These are phyloP conservation scores for Mucuna pruriens DNA, from an alignment of 306 rosid genomes.

Conservation along the genomic window DNA sequence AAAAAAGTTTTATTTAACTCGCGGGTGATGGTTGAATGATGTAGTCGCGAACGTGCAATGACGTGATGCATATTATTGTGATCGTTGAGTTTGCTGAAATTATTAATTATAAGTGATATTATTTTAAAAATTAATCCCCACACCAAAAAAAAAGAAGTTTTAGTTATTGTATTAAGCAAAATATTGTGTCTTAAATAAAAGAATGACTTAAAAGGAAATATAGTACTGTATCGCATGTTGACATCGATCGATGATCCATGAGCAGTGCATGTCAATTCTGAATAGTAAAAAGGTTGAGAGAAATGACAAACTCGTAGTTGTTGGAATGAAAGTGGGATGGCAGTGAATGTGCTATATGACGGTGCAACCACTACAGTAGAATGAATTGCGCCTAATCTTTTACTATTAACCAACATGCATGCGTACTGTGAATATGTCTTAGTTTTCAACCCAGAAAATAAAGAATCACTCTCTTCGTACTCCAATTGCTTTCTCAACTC, in stretches of 20 bases:
- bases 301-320: slow-evolving; percentile 29
- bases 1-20: too few species aligned
- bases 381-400: slow-evolving; percentile 22
- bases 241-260: too few species aligned
- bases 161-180: not conserved
- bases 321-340: slow-evolving; percentile 24
- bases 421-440: not conserved
- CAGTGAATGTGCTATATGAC: slow-evolving; percentile 42
- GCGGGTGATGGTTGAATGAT: too few species aligned
- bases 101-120: too few species aligned
- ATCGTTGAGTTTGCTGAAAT: too few species aligned
- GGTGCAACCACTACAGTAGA: slow-evolving; percentile 32
- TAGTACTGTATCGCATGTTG: not conserved
- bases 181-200: not conserved
- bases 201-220: not conserved
- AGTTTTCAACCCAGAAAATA: not conserved
- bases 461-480: not conserved
- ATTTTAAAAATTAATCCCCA: too few species aligned
- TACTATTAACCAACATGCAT: slow-evolving; percentile 32
- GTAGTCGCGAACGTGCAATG: too few species aligned
- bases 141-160: too few species aligned
- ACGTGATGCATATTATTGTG: too few species aligned
- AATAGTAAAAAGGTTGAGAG: slow-evolving; percentile 11
- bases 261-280: slow-evolving; percentile 36
- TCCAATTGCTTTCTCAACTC: not conserved